Evolutionary conservation across 208 protist species (phyloP), one percentile per base, ranked within the genome.

Genomic region (Crithidia bombi): DNA sequence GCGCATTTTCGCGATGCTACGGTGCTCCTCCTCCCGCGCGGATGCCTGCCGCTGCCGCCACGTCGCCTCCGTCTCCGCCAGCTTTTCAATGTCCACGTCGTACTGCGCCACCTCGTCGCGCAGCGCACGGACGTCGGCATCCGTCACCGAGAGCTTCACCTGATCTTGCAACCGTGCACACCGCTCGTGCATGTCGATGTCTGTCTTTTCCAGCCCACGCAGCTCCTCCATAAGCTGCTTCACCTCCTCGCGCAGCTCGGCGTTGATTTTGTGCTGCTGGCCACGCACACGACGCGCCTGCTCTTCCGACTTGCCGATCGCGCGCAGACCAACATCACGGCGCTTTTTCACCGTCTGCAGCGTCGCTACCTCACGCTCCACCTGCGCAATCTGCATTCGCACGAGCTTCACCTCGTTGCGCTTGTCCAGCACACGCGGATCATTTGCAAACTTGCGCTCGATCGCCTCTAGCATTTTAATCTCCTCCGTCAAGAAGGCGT

Each of bases 401-500:
- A 87, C 79, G 25, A 78, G 78, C 28, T 58, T 75, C 23, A 91
- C 69, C 50, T 86, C 79, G 52, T 96, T 96, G 12, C 69, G 73
- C 54, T 89, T 82, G 49, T 91, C 85, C 21, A 83, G 44, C 36
- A 93, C 84, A 14, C 79, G 81, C 14, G 88, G 83, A 47, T 89
- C 78, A 26, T 65, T 75, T 6, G 72, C 56, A 35, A 80, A 72
- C 51, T 71, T 49, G 33, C 77, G 50, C 57, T 85, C 83, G 17
- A 63, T 51, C 7, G 58, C 69, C 35, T 58, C 41, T 5, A 85
- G 19, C 23, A 33, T 52, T n/a, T 72, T 73, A 3, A 96, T 59
- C 35, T 76, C 58, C 23, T 66, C 41, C 9, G 72, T 62, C 17
- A 95, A 71, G 14, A 64, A 65, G 9, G 61, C 68, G 72, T 90